phyloP scores from a whole-genome alignment of 2,329 filamentous ascomycete species.

The Fusarium udum region DNA sequence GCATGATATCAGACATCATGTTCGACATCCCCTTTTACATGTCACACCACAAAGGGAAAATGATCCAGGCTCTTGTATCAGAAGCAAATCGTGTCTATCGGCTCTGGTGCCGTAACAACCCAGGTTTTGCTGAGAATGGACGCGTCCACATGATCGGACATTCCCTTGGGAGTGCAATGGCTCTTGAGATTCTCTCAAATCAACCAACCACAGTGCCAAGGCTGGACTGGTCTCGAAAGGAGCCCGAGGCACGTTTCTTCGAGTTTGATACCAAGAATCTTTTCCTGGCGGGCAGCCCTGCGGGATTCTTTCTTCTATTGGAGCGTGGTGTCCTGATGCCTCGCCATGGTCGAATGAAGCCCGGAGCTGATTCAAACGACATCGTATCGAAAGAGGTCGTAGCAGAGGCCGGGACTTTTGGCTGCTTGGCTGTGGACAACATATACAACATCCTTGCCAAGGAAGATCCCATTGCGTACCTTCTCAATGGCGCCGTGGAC shows the following conservation, averaged over 20 bases:
- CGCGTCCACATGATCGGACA: constrained; percentile 93
- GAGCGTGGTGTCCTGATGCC: constrained; percentile 78
- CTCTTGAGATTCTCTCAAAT: constrained; percentile 86
- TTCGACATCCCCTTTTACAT: constrained; percentile 98
- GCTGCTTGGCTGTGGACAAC: constrained; percentile 93
- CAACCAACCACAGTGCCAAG: constrained; percentile 79
- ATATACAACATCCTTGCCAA: constrained; percentile 89
- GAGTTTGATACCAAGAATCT: constrained; percentile 92
- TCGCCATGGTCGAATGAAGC: constrained; percentile 78
- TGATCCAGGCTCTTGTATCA: constrained; percentile 86
- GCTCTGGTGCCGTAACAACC: constrained; percentile 94
- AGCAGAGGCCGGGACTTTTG: constrained; percentile 83
- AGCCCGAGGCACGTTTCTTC: constrained; percentile 69
- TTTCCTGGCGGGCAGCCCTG: constrained; percentile 89
- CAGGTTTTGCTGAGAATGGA: constrained; percentile 81
- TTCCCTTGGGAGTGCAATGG: constrained; percentile 94
- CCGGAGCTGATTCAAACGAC: constrained; percentile 74
- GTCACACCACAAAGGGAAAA: constrained; percentile 93
- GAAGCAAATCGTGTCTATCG: constrained; percentile 97
- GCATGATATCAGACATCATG: constrained; percentile 97
- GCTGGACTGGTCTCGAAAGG: constrained; percentile 53
- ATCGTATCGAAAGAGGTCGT: constrained; percentile 67
- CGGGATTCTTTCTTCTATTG: constrained; percentile 90
- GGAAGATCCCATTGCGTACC: constrained; percentile 83
- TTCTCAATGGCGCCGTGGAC: constrained; percentile 91